Base-by-base conservation (phyloP, 1,284 basidiomycete genomes). In the Ceratobasidium sp. region DNA sequence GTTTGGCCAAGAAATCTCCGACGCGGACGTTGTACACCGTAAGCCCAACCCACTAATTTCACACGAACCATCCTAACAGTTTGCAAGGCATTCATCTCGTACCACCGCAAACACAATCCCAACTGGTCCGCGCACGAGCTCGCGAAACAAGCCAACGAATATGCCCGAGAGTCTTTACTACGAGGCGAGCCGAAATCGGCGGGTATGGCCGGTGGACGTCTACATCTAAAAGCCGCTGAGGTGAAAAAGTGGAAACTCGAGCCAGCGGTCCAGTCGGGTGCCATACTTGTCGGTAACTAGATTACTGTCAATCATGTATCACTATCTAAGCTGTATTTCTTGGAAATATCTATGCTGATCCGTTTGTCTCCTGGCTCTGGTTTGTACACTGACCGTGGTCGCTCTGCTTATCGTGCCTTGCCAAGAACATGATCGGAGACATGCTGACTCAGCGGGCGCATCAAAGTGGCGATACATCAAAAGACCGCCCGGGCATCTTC, bases 361-460 rank as follows among this genome's bases (percentile, higher is more conserved):
- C n/a, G n/a, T n/a, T n/a, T n/a, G n/a, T n/a, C n/a, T n/a, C n/a
- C n/a, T n/a, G n/a, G n/a, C n/a, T n/a, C n/a, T n/a, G n/a, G n/a
- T n/a, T n/a, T n/a, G n/a, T n/a, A n/a, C n/a, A n/a, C n/a, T n/a
- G n/a, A n/a, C n/a, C n/a, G n/a, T n/a, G n/a, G n/a, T n/a, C n/a
- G n/a, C n/a, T n/a, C n/a, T n/a, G n/a, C n/a, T n/a, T n/a, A n/a
- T n/a, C n/a, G n/a, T n/a, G n/a, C n/a, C n/a, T n/a, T 48, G 18
- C 18, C 46, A 48, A 48, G 46, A 48, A 59, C 35, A n/a, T 62
- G 60, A 62, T 62, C 60, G 60, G 60, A 35, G 60, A 62, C 35
- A 16, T 18, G 60, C 33, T 62, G 60, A 62, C 60, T 62, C 12
- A 62, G 60, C 60, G 60, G 60, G 60, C 60, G 60, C 60, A 62